These are phyloP conservation scores for Cicer chorassanicum DNA, from an alignment of 306 rosid genomes.

Conservation along the genomic window DNA sequence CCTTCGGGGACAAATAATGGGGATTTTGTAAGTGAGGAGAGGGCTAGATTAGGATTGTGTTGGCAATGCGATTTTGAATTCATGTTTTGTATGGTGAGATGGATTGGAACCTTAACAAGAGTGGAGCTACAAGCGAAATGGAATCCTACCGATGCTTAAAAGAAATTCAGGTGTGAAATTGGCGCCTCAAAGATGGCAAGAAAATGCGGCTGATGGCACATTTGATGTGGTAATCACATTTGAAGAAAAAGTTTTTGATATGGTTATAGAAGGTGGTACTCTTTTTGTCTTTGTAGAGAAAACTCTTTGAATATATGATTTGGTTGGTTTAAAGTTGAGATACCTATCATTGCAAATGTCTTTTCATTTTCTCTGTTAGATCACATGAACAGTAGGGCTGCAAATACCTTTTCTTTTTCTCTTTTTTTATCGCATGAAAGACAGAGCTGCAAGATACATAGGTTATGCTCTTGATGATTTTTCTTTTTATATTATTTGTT, in stretches of 20 bases:
- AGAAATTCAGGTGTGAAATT: conserved; percentile 71
- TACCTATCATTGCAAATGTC: conserved; percentile 10
- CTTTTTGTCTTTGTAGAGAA: conserved; percentile 28
- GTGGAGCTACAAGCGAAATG: conserved; percentile 80
- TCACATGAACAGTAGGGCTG: conserved; percentile 26
- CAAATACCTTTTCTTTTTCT: neutral
- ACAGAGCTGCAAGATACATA: neutral
- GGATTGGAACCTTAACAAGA: conserved; percentile 53
- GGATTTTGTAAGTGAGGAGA: conserved; percentile 7
- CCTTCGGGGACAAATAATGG: neutral
- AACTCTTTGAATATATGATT: neutral
- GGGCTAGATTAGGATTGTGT: conserved; percentile 1
- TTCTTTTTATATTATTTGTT: neutral
- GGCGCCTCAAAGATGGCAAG: conserved; percentile 98
- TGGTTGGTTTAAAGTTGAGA: conserved; percentile 21
- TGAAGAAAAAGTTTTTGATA: conserved; percentile 93
- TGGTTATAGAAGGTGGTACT: conserved; percentile 84
- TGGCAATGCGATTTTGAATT: conserved; percentile 12
- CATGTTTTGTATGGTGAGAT: conserved; percentile 21
- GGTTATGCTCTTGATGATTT: neutral
- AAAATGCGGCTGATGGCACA: conserved; percentile 80
- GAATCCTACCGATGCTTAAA: conserved; percentile 92
- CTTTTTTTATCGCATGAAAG: conserved; percentile 15
- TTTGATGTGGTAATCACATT: conserved; percentile 84
- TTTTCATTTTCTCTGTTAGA: conserved; percentile 3